phyloP scores from a whole-genome alignment of 2,329 filamentous ascomycete genomes.

The Sclerotinia glacialis region DNA sequence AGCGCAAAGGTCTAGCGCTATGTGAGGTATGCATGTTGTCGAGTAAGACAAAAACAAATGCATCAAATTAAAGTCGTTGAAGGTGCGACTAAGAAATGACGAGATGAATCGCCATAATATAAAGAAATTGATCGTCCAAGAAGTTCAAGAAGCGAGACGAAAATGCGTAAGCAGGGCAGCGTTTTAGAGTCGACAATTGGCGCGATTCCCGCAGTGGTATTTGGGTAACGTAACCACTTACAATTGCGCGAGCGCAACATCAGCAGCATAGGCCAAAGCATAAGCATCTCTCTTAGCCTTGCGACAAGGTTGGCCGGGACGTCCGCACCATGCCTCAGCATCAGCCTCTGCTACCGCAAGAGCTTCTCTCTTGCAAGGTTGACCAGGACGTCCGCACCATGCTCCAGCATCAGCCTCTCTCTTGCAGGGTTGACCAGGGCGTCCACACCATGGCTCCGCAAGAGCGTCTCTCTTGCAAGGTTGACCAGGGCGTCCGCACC shows the following conservation, averaged over 20 bases:
- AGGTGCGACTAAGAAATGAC: neutral
- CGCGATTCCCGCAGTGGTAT: neutral
- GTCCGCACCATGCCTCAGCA: conserved; percentile 26
- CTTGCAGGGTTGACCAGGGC: conserved; percentile 27
- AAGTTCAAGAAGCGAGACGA: neutral
- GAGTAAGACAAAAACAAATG: neutral
- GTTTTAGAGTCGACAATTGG: neutral
- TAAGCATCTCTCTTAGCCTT: conserved; percentile 27
- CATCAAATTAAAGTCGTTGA: neutral
- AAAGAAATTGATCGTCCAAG: neutral
- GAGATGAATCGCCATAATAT: neutral
- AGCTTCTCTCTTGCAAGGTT: conserved; percentile 29
- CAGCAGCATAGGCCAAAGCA: conserved; percentile 26
- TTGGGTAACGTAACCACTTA: neutral
- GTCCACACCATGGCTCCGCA: conserved; percentile 26
- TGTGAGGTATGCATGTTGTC: neutral
- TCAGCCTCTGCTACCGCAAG: conserved; percentile 25
- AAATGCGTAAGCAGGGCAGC: neutral
- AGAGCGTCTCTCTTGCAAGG: conserved; percentile 28
- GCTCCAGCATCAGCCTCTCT: conserved; percentile 28
- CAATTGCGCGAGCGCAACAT: conserved; percentile 22
- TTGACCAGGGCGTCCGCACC: conserved; percentile 27
- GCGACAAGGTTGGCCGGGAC: conserved; percentile 27
- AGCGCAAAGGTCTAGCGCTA: conserved; percentile 12
- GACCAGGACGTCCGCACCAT: conserved; percentile 26